Evolutionary conservation across 768 basidiomycete genomes (phyloP), one percentile per base, ranked within the genome.

Genomic region (Trametes punicea): DNA sequence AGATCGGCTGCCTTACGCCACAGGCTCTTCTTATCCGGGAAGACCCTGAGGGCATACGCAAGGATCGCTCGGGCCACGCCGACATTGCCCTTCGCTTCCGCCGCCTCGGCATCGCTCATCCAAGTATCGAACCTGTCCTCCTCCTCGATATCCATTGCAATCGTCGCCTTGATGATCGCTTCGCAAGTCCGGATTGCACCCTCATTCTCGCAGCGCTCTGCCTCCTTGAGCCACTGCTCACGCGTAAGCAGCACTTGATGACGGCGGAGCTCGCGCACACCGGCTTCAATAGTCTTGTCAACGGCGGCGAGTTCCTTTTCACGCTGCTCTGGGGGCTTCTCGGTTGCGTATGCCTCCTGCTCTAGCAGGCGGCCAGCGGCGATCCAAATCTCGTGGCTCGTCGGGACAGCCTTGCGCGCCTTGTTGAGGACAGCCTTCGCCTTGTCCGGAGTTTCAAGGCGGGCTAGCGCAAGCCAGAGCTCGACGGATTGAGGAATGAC

Each of bases 341-440:
- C 76, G 13, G 73, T 67, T 2, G 70, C 69, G 23, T 71, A 70
- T 2, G 82, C 84, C 61, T 90, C 87, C 67, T 98, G 96, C 71
- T 99, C 97, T 27, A 96, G 78, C 11, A 98, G 73, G 31, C 94
- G 81, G 11, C 88, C 94, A 3, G 96, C 96, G 2, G 97, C 97
- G 58, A 99, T 97, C 95, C 96, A 99, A 57, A 99, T 98, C 65
- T 98, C 97, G 71, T 98, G 95, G 11, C 87, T 90, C 0, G 97
- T 99, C 1, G 95, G 96, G 31, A 98, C 85, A 7, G 90, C 85
- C 65, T 91, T 91, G 46, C 95, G 87, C 3, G 97, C 97, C 70
- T 90, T 94, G 78, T 99, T 98, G 55, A 99, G 81, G 0, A 98
- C 97, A 1, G 87, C 84, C 66, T 92, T 91, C 0, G 96, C 97